Evolutionary conservation across 371 early-diverging fungal species (phyloP), one percentile per base, ranked within the genome.

Genomic region (Basidiobolus heterosporus): DNA sequence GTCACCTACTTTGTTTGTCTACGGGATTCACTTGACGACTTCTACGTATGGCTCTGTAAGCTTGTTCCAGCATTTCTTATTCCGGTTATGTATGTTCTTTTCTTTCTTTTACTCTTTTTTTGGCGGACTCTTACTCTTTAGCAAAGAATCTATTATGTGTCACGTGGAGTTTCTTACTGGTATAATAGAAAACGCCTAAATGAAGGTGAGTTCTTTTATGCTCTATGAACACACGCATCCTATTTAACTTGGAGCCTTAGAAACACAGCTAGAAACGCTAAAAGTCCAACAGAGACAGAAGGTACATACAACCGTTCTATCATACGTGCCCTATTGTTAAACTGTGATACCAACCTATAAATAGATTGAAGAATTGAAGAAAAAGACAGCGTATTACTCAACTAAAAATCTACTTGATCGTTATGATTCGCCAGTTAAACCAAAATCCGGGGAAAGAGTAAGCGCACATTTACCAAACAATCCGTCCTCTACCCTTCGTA

Each of bases 381-480:
- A 82, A 46, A 89, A 85, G 53, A 83, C 83, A 0, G 72, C 79
- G 2, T 94, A 82, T 58, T 85, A 89, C 51, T 66, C 78, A 16
- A 93, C 94, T 15, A 85, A 88, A 56, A 84, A 70, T 14, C 65
- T 98, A 36, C 61, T 98, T 23, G 94, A 98, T 57, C 72, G 85
- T 39, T 95, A 88, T 62, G 91, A 89, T 41, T 50, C 24, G 52
- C 41, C 35, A 36, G 11, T 30, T 9, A 30, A 30, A 30, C 5
- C 30, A 9, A 30, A 30, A 30, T 9, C 30, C 30, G 30, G 30
- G 9, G 30, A 3, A 3, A 30, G 9, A 30, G 30, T 30, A 9
- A 9, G 30, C 9, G 5, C 9, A 30, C 9, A 30, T 9, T 9
- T 30, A 5, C 30, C 30, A 5, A 30, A 5, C 9, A 3, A 30